Evolutionary conservation across 805 yeast species (phyloP), one percentile per base, ranked within the genome.

Genomic region (Myxozyma mucilagina): DNA sequence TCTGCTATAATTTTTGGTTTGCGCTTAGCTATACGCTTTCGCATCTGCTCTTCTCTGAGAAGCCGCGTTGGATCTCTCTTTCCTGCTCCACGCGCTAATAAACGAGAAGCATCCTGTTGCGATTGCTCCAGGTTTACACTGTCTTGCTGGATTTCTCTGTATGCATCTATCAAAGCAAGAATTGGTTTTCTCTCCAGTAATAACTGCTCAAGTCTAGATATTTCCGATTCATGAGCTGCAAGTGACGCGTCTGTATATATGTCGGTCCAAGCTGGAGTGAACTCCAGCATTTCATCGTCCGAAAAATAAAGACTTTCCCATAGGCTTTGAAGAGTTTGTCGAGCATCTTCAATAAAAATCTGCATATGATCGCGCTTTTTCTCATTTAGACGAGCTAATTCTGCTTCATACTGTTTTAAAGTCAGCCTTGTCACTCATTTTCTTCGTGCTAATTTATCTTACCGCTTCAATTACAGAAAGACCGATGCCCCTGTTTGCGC

Each of bases 21-120:
- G 66, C 82, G 82, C 69, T 84, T 84, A n/a, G 82, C 75, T 7
- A 92, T 78, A 56, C 82, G 81, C 67, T 87, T 87, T 57, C 97
- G 77, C 43, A 85, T 77, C 69, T 81, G 86, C 71, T 91, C 97
- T 71, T 93, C 99, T 59, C 87, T 82, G 59, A 88, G 78, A 60
- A 93, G 76, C 29, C 92, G 86, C 62, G 85, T 86, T 65, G 93
- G 92, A 53, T 73, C 77, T 3, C 74, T 67, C 7, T 67, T 56
- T 2, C 65, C 67, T 7, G 73, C 68, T 7, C 72, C 69, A 14
- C 74, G 86, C 69, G 89, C 83, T 64, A 87, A 83, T 47, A 92
- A 78, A 63, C 98, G 80, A 0, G 93, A 84, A 0, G 97, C 85
- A 71, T 93, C 94, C 68, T 84, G 86, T 1, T 87, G 81, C 3